Percentiles rank a stretch among this genome's conserved stretches.
Conservation (phyloP, 1,284 basidiomycete species). For the Boletus mariae region DNA sequence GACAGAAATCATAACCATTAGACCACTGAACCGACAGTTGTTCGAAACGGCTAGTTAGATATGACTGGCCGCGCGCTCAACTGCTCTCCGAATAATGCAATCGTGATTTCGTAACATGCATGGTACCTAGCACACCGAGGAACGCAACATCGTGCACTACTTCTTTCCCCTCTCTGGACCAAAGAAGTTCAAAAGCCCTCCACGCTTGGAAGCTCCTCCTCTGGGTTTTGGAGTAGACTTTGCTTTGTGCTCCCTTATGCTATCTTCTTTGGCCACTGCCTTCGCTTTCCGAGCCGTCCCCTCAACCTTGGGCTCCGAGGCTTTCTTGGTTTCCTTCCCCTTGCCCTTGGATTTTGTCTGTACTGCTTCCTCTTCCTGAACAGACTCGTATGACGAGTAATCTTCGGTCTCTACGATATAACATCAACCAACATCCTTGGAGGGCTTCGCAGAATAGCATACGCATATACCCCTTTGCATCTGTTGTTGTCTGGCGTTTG, state of each 20-base stretch:
- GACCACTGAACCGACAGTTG: conserved; percentile 34
- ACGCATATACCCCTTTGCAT: conserved; percentile 73
- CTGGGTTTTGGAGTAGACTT: conserved; percentile 17
- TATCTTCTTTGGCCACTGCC: conserved; percentile 12
- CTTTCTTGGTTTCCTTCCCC: conserved; percentile 30
- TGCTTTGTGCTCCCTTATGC: conserved; percentile 13
- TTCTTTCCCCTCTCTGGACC: conserved; percentile 31
- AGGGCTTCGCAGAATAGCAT: conserved; percentile 19
- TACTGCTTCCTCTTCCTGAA: conserved; percentile 52
- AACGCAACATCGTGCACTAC: conserved; percentile 10
- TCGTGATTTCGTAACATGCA: no score
- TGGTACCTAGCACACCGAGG: no score
- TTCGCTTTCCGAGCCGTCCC: conserved; percentile 11
- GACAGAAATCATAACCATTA: conserved; percentile 48
- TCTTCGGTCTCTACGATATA: conserved; percentile 60
- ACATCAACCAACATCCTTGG: neutral
- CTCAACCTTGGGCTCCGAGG: conserved; percentile 31
- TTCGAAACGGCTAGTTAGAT: no score
- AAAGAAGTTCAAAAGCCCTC: conserved; percentile 32
- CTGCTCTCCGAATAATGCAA: no score
- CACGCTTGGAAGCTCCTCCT: conserved; percentile 25
- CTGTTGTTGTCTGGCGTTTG: conserved; percentile 52
- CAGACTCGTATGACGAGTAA: conserved; percentile 76
- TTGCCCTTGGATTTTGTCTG: conserved; percentile 23
- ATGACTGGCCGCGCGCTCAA: no score